Percentiles rank a stretch among this genome's conserved stretches.
phyloP scores from a whole-genome alignment of 768 basidiomycete species.

The Boletus huronensis region DNA sequence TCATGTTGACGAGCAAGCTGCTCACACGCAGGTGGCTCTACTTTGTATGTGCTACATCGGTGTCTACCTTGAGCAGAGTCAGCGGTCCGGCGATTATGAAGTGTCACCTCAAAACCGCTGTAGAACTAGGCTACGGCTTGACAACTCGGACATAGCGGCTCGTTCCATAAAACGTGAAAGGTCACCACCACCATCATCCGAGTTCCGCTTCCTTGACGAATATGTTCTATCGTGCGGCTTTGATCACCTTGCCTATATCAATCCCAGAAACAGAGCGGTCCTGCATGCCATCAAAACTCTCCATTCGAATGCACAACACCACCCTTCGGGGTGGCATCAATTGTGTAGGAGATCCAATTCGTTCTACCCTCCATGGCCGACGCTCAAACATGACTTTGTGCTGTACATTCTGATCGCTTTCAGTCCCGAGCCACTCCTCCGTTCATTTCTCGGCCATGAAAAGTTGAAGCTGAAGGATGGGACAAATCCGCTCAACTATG shows the following conservation, averaged over 20 bases:
- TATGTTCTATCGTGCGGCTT: neutral
- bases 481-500: slow-evolving; percentile 1
- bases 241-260: neutral
- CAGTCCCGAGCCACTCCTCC: neutral
- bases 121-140: too few species aligned
- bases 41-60: slow-evolving; percentile 4
- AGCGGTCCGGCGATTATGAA: neutral
- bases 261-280: neutral
- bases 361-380: neutral
- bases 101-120: neutral
- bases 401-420: neutral
- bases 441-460: neutral
- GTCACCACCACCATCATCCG: neutral
- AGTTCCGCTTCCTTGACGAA: neutral
- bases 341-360: neutral
- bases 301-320: neutral
- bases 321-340: neutral
- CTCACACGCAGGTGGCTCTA: slow-evolving; percentile 1
- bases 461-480: neutral
- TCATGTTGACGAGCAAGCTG: neutral
- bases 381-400: neutral
- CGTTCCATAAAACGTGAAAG: neutral
- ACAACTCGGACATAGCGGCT: neutral
- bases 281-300: neutral
- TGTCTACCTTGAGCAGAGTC: neutral